These are phyloP conservation scores for Phytophthora ramorum DNA, from an alignment of 352 stramenopile genomes.

Conservation along the genomic window DNA sequence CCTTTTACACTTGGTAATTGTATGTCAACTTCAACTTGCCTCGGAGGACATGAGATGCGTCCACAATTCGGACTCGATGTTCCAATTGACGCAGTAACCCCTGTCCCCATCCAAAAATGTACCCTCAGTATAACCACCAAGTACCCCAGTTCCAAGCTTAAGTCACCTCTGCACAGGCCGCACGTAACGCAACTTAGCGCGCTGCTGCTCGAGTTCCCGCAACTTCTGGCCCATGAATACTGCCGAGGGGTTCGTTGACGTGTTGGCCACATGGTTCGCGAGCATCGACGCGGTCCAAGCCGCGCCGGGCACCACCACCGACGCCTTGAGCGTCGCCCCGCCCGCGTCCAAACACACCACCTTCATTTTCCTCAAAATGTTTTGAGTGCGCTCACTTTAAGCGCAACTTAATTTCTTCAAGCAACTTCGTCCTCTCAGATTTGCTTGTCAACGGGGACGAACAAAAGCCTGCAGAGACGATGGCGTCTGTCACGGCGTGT, in stretches of 20 bases:
- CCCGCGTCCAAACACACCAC: conserved; percentile 68
- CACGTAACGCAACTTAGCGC: conserved; percentile 53
- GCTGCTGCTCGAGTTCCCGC: conserved; percentile 58
- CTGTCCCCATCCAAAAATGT: conserved; percentile 35
- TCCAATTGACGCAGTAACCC: conserved; percentile 88
- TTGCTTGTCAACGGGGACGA: conserved; percentile 13
- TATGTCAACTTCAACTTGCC: conserved; percentile 28
- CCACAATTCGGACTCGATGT: conserved; percentile 73
- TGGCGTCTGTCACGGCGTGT: conserved; percentile 4
- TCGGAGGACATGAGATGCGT: conserved; percentile 58
- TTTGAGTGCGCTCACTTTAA: background rate
- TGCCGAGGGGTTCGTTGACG: conserved; percentile 26
- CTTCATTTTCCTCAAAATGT: conserved; percentile 20
- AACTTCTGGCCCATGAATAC: conserved; percentile 55
- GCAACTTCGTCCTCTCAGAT: background rate
- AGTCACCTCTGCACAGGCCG: conserved; percentile 42
- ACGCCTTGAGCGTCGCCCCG: conserved; percentile 70
- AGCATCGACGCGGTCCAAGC: conserved; percentile 25
- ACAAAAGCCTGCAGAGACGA: conserved; percentile 1
- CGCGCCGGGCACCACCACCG: conserved; percentile 35
- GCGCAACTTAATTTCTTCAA: background rate
- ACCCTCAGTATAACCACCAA: conserved; percentile 31
- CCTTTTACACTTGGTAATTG: background rate
- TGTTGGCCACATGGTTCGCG: conserved; percentile 58
- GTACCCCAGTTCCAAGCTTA: background rate